These are phyloP conservation scores for Phaeodactylum tricornutum DNA, from an alignment of 108 stramenopile genomes.

Conservation along the genomic window DNA sequence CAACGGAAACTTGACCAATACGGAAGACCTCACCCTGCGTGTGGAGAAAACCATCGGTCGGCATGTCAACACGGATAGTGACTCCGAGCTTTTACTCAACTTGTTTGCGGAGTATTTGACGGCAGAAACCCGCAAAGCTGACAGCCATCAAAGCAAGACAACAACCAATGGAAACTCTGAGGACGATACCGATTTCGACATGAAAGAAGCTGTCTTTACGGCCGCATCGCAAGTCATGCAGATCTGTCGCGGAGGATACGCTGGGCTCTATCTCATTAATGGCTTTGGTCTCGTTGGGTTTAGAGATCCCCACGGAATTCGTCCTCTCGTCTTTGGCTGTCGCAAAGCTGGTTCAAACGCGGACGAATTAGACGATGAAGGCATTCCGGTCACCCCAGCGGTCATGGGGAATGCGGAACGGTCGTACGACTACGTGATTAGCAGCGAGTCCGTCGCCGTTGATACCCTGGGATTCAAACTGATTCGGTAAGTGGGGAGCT, in stretches of 20 bases:
- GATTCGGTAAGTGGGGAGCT: conserved; percentile 37
- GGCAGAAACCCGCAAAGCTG: conserved; percentile 19
- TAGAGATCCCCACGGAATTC: conserved; percentile 95
- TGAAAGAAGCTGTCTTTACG: conserved; percentile 57
- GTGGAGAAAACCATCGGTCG: conserved; percentile 38
- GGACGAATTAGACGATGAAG: conserved; percentile 13
- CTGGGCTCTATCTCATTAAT: conserved; percentile 89
- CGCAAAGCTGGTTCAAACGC: conserved; percentile 26
- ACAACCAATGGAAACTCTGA: conserved; percentile 1
- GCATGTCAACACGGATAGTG: conserved; percentile 96
- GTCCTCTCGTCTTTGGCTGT: conserved; percentile 89
- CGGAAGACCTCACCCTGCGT: conserved; percentile 50
- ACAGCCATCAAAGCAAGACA: conserved; percentile 5
- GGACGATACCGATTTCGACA: conserved; percentile 18
- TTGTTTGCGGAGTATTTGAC: conserved; percentile 90
- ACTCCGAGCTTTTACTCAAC: conserved; percentile 94
- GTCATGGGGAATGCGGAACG: conserved; percentile 21
- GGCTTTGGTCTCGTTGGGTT: conserved; percentile 94
- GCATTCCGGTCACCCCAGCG: conserved; percentile 21
- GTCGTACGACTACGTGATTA: conserved; percentile 72
- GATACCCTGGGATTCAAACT: conserved; percentile 93
- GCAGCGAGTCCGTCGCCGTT: conserved; percentile 96
- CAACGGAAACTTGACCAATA: conserved; percentile 97
- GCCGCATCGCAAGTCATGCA: conserved; percentile 77
- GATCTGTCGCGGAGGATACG: conserved; percentile 89